phyloP scores from a whole-genome alignment of 2,329 filamentous ascomycete species.

The Cercospora janseana region DNA sequence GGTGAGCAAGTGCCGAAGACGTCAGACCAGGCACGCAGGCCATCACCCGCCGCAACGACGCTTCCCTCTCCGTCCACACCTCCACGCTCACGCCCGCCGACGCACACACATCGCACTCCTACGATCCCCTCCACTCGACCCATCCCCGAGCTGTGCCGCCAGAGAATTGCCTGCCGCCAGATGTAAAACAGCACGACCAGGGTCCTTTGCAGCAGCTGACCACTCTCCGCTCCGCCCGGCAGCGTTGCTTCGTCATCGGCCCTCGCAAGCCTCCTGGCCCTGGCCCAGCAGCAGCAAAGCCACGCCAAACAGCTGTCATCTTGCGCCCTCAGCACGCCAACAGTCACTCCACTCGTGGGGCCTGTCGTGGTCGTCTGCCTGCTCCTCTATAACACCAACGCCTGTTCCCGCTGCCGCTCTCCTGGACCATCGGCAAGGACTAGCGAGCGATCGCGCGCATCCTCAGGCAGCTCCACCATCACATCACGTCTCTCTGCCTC shows the following conservation, averaged over 20 bases:
- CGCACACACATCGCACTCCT: background rate
- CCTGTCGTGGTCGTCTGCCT: conserved; percentile 2
- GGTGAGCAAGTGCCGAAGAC: background rate
- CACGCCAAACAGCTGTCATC: conserved; percentile 9
- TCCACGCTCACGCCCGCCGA: conserved; percentile 1
- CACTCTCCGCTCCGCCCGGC: conserved; percentile 21
- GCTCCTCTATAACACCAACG: conserved; percentile 3
- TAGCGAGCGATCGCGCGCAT: conserved; percentile 16
- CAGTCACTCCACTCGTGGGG: background rate
- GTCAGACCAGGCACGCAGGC: background rate
- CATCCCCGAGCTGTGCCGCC: too few species aligned
- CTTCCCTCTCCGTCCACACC: conserved; percentile 2
- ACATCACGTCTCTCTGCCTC: conserved; percentile 7
- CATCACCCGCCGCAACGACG: background rate
- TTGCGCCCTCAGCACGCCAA: background rate
- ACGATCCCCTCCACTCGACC: background rate
- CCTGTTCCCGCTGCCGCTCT: conserved; percentile 9
- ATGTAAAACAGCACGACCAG: conserved; percentile 25
- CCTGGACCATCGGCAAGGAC: conserved; percentile 23
- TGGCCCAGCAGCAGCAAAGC: conserved; percentile 11
- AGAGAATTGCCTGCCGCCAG: conserved; percentile 5
- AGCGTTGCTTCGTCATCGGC: conserved; percentile 22
- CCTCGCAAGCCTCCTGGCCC: conserved; percentile 9
- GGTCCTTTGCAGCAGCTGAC: conserved; percentile 22
- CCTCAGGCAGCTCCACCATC: conserved; percentile 24